Evolutionary conservation across 768 basidiomycete genomes (phyloP), one percentile per base, ranked within the genome.

Genomic region (Hemileccinum impolitum): DNA sequence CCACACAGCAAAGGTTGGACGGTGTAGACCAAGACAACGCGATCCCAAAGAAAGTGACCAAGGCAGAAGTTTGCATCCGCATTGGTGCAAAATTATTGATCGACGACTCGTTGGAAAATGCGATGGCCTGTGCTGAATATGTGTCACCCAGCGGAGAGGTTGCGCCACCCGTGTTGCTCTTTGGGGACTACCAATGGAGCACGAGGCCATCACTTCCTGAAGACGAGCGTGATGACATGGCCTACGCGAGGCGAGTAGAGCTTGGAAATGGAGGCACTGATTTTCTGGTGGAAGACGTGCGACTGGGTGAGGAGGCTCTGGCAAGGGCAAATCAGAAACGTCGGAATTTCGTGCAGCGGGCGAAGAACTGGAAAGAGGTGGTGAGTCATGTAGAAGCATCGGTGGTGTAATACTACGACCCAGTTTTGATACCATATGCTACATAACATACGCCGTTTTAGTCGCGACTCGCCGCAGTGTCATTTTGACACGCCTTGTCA

Each of bases 61-160:
- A 91, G 62, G 81, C 84, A n/a, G 80, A 85, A 59, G 79, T 89
- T 39, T 86, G 87, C 60, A 68, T 77, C 30, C 72, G 79, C 50
- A 68, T 90, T 15, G 75, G 75, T 14, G 85, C 88, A 11, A 72
- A 75, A 35, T 61, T 90, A 34, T 70, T 92, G 45, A 81, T 92
- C 50, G 90, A 92, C 65, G 90, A 92, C 69, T 89, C 87, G 6
- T 59, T 84, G 36, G 89, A 91, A 65, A 90, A 91, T 64, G 85
- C 84, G 32, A 54, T 86, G 23, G 75, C 80, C 48, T 83, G 82
- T 53, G 75, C 73, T 0, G 73, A 62, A 28, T 37, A 70, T 47
- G 34, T 49, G 18, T 39, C 61, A 19, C 44, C 44, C n/a, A 51
- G 36, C 5, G 59, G 34, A 15, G 47, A 44, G 8, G 34, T 42